Percentiles rank a stretch among this genome's conserved stretches.
Conservation (phyloP, 2,329 filamentous ascomycete species). For the Aureobasidium sp. region DNA sequence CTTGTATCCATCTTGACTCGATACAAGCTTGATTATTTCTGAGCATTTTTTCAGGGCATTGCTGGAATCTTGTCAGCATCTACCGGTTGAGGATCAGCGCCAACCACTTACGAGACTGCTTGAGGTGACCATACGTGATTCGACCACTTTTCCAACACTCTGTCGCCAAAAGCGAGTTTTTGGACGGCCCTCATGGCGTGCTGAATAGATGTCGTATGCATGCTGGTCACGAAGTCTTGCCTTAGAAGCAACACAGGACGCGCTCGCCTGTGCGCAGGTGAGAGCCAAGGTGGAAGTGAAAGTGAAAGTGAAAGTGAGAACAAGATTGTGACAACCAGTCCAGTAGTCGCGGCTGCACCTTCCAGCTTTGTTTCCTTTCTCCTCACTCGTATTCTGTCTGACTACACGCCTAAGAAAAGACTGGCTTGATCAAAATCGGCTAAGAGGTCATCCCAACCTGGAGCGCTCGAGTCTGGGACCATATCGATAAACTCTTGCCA, state of each 20-base stretch:
- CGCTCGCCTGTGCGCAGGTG: too few relatives aligned
- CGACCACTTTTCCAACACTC: background rate
- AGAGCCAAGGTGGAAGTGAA: too few relatives aligned
- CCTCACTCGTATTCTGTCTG: background rate
- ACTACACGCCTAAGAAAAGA: background rate
- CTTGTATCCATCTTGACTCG: background rate
- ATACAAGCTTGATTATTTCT: background rate
- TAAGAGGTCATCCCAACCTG: slow-evolving; percentile 5
- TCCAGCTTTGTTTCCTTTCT: background rate
- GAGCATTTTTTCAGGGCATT: background rate
- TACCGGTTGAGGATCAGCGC: too few relatives aligned
- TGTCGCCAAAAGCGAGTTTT: too few relatives aligned
- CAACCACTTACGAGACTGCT: background rate
- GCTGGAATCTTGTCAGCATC: background rate
- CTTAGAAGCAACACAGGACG: too few relatives aligned
- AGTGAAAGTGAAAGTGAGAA: too few relatives aligned
- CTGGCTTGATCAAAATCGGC: slow-evolving; percentile 3
- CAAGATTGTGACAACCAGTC: too few relatives aligned
- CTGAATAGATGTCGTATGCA: too few relatives aligned
- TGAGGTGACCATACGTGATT: background rate
- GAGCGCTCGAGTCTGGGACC: slow-evolving; percentile 8
- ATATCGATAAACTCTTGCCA: slow-evolving; percentile 23
- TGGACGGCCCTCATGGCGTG: too few relatives aligned
- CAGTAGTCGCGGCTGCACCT: background rate
- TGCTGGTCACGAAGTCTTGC: too few relatives aligned